Base-by-base conservation (phyloP, 768 basidiomycete species). In the Rhizopogon salebrosus region DNA sequence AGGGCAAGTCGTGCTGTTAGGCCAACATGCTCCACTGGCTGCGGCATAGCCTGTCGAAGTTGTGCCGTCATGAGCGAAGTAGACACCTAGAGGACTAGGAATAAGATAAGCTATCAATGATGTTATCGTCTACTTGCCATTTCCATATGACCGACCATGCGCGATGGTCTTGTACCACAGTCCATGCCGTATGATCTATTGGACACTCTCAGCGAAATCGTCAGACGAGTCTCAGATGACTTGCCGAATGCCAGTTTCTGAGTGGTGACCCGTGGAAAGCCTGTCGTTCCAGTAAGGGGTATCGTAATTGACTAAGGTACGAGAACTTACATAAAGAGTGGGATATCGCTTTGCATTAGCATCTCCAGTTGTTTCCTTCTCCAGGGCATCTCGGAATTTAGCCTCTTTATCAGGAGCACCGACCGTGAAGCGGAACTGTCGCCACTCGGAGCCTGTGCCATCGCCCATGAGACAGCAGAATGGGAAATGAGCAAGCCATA, bases 361-460 rank as follows among this genome's bases (percentile, higher is more conserved):
- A 54, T 75, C 66, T 29, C 61, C 56, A 14, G 53, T 22, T 51
- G 73, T 65, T 6, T 82, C 80, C 5, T 59, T 53, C 29, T 61
- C 60, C 18, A 83, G 62, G 6, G 78, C 79, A 5, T 60, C 60
- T 38, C 75, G 70, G 61, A 85, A 85, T 55, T 80, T 82, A 14
- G 83, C 83, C 64, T 88, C 87, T 8, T 84, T 84, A 57, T 84
- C 82, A 3, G 87, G 86, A 1, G 83, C 77, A 4, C 86, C 87
- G 10, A 86, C 85, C 51, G 80, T 81, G 64, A 89, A 80, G 22
- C 82, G 73, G 63, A 86, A 89, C 56, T 89, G 87, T 24, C 76
- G 69, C 77, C 80, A 86, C 0, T 53, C 60, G 0, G 70, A 46
- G 52, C 75, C 83, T 82, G 43, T 8, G 20, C 4, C 31, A 22